phyloP scores from a whole-genome alignment of 1,284 basidiomycete species.

The Takashimella tepidaria region DNA sequence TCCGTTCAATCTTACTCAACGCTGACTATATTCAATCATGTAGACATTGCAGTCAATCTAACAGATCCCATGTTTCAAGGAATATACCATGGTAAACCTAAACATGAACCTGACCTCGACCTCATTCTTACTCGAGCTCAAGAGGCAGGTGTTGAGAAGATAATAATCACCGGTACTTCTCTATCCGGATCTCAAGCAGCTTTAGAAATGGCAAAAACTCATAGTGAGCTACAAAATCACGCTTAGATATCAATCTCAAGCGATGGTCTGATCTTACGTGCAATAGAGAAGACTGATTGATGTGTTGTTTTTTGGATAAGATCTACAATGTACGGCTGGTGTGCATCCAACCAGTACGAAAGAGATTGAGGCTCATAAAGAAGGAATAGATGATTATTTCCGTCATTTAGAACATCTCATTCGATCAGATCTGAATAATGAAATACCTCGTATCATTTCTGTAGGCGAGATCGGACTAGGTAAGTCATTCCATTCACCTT shows the following conservation, averaged over 20 bases:
- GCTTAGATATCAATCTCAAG: too few relatives aligned
- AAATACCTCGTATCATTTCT: slow-evolving; percentile 62
- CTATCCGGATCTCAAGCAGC: slow-evolving; percentile 63
- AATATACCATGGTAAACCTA: slow-evolving; percentile 49
- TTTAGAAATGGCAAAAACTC: slow-evolving; percentile 58
- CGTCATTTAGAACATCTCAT: slow-evolving; percentile 59
- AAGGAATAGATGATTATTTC: slow-evolving; percentile 64
- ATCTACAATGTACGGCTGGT: slow-evolving; percentile 71
- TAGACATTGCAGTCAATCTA: slow-evolving; percentile 53
- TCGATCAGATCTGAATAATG: slow-evolving; percentile 50
- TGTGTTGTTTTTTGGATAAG: too few relatives aligned
- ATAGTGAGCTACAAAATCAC: too few relatives aligned
- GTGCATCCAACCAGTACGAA: slow-evolving; percentile 79
- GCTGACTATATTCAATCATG: neutral
- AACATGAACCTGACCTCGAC: slow-evolving; percentile 61
- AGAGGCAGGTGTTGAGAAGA: slow-evolving; percentile 63
- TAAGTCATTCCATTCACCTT: slow-evolving; percentile 35
- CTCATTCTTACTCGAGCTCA: slow-evolving; percentile 59
- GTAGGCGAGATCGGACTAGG: slow-evolving; percentile 83
- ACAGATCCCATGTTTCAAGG: slow-evolving; percentile 52
- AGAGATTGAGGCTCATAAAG: slow-evolving; percentile 63
- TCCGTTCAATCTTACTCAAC: neutral
- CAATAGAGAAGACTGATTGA: too few relatives aligned
- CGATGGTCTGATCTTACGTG: too few relatives aligned
- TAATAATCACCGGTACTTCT: slow-evolving; percentile 76